Evolutionary conservation across 495 filamentous ascomycete species (phyloP), one percentile per base, ranked within the genome.

Genomic region (Penicillium roqueforti): DNA sequence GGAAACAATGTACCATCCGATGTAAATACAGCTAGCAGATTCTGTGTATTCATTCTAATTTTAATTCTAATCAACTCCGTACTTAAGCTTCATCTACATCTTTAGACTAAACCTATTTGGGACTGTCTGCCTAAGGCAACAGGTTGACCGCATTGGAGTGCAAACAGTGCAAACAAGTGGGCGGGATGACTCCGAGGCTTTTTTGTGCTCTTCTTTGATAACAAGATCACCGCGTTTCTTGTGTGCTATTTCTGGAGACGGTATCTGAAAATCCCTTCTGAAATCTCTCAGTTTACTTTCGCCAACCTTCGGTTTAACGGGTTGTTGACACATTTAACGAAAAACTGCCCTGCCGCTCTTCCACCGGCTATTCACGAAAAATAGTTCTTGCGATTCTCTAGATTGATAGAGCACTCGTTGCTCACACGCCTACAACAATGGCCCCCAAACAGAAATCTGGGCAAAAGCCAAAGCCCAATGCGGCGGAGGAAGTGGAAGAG

Each of bases 401-500:
- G 40, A 28, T 38, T 41, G 34, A 50, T 16, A 50, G 6, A 18
- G 47, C 39, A 29, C 1, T 19, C 6, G 36, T 19, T n/a, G 3
- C 23, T 50, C n/a, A 40, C 16, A 40, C 3, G 1, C 9, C 31
- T 23, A 58, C 60, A 23, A 23, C 52, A 59, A 77, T 77, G 74
- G 72, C 62, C 50, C 65, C 73, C 51, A 77, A 76, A 69, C 67
- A 87, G 80, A 85, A 90, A 76, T 71, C 66, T 41, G 82, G 80
- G 28, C 79, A 80, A 51, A 90, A 88, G 74, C 78, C 70, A 31
- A 82, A 88, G 65, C 67, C 70, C 2, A 80, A 73, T 55, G 54
- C 68, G 18, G 77, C 86, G 41, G 84, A 88, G 50, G 82, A 88
- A 62, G 74, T 84, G 41, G 92, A 96, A 62, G 88, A 95, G 65